Evolutionary conservation across 495 filamentous ascomycete genomes (phyloP).

Genomic region (Aspergillus steynii): DNA sequence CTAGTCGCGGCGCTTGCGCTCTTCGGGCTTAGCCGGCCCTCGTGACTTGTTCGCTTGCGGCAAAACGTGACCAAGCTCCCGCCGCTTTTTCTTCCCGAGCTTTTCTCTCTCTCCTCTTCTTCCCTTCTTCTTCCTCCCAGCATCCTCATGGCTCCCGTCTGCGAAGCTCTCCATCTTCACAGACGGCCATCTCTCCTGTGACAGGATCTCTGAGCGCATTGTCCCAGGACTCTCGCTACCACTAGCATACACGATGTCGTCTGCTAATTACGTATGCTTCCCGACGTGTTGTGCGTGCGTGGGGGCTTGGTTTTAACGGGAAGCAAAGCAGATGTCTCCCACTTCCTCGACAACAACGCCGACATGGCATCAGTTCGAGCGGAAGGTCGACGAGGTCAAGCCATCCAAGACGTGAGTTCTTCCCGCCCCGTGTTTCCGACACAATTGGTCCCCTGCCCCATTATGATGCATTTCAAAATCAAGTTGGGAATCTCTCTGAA

Average conservation of each 20-base stretch:
- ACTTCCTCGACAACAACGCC: slow-evolving; percentile 66
- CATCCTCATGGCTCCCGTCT: slow-evolving; percentile 31
- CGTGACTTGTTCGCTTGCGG: slow-evolving; percentile 31
- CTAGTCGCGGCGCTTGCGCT: slow-evolving; percentile 4
- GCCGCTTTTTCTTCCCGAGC: slow-evolving; percentile 10
- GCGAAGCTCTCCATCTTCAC: slow-evolving; percentile 33
- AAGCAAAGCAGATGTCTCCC: slow-evolving; percentile 61
- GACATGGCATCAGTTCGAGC: slow-evolving; percentile 70
- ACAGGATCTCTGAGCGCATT: slow-evolving; percentile 15
- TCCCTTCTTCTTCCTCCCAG: slow-evolving; percentile 19
- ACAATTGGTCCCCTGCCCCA: slow-evolving; percentile 16
- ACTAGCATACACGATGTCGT: slow-evolving; percentile 29
- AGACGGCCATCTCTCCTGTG: slow-evolving; percentile 21
- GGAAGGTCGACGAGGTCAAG: slow-evolving; percentile 81
- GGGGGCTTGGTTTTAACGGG: slow-evolving; percentile 44
- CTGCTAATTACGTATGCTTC: slow-evolving; percentile 47
- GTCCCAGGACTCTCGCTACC: background rate
- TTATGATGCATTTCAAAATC: slow-evolving; percentile 79
- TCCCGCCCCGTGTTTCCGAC: slow-evolving; percentile 9
- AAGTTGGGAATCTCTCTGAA: slow-evolving; percentile 99
- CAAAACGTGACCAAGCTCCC: slow-evolving; percentile 22
- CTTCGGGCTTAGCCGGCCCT: slow-evolving; percentile 20
- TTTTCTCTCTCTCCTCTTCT: slow-evolving; percentile 17
- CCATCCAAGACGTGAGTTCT: slow-evolving; percentile 82
- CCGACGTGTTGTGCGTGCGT: slow-evolving; percentile 36